A percentile compares a stretch with the other conserved stretches of the same genome.
These are phyloP conservation scores for Hypoxylon rubiginosum DNA, from an alignment of 2,329 filamentous ascomycete genomes.

Conservation along the genomic window DNA sequence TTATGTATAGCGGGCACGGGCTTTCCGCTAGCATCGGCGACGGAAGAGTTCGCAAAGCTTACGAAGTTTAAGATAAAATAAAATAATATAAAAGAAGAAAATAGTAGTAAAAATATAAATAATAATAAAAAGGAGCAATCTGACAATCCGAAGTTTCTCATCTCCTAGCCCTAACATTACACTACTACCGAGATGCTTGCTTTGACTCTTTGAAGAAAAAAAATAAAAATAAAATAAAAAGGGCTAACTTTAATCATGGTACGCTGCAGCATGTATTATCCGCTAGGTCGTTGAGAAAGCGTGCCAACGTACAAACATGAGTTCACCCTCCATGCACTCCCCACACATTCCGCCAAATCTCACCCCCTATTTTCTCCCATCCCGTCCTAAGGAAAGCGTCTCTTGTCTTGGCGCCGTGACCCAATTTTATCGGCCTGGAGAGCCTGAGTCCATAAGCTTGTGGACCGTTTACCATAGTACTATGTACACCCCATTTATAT, in stretches of 20 bases:
- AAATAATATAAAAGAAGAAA: neutral
- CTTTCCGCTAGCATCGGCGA: constrained; percentile 3
- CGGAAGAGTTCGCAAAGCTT: neutral
- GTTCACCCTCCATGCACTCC: constrained; percentile 42
- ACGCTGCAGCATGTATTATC: neutral
- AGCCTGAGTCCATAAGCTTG: constrained; percentile 9
- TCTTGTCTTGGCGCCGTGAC: constrained; percentile 42
- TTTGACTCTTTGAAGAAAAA: neutral
- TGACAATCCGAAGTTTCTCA: neutral
- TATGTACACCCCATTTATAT: constrained; percentile 8
- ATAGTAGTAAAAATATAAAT: neutral
- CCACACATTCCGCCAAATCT: constrained; percentile 43
- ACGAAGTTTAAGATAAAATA: neutral
- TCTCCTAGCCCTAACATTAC: neutral
- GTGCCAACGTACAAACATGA: constrained; percentile 34
- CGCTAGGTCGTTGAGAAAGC: neutral
- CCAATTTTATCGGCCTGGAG: constrained; percentile 38
- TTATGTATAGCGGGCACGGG: neutral
- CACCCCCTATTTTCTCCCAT: constrained; percentile 41
- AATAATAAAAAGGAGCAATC: neutral
- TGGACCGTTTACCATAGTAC: neutral
- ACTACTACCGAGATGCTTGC: neutral
- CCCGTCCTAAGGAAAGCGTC: constrained; percentile 41
- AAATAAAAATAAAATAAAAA: neutral
- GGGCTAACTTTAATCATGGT: neutral